These are phyloP conservation scores for Leccinum colubrinum DNA, from an alignment of 1,284 basidiomycete species.

Conservation along the genomic window DNA sequence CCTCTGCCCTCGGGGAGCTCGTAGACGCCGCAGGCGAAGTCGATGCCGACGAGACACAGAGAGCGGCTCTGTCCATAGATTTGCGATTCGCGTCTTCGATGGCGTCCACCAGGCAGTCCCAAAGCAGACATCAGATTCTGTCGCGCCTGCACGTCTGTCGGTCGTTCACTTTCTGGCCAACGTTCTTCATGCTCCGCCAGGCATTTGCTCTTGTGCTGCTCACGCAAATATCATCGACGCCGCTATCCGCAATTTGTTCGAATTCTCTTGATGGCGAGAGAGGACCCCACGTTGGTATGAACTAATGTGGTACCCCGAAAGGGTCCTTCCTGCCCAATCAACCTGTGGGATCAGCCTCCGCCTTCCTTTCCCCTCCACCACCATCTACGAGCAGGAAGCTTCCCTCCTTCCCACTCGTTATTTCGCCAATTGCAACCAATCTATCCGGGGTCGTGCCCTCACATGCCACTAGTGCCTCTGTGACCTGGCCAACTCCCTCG, in stretches of 20 bases:
- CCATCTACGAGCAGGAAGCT: too few species aligned
- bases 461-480: too few species aligned
- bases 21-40: slow-evolving; percentile 13
- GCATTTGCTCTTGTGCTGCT: slow-evolving; percentile 36
- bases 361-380: too few species aligned
- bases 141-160: background rate
- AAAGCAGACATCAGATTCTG: slow-evolving; percentile 1
- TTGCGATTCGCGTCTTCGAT: slow-evolving; percentile 67
- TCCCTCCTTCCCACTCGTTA: too few species aligned
- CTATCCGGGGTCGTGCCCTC: too few species aligned
- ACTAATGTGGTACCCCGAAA: too few species aligned
- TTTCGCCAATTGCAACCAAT: too few species aligned
- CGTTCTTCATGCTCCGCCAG: slow-evolving; percentile 49
- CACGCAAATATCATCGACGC: slow-evolving; percentile 55
- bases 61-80: slow-evolving; percentile 21
- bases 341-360: too few species aligned
- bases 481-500: too few species aligned
- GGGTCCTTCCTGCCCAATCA: too few species aligned
- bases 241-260: slow-evolving; percentile 46
- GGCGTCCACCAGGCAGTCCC: slow-evolving; percentile 46
- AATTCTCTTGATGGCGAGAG: too few species aligned
- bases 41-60: slow-evolving; percentile 41
- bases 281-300: too few species aligned
- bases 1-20: slow-evolving; percentile 16
- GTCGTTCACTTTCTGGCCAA: slow-evolving; percentile 30